phyloP scores from a whole-genome alignment of 2,329 filamentous ascomycete species.

The Sordariomycetes sp. region DNA sequence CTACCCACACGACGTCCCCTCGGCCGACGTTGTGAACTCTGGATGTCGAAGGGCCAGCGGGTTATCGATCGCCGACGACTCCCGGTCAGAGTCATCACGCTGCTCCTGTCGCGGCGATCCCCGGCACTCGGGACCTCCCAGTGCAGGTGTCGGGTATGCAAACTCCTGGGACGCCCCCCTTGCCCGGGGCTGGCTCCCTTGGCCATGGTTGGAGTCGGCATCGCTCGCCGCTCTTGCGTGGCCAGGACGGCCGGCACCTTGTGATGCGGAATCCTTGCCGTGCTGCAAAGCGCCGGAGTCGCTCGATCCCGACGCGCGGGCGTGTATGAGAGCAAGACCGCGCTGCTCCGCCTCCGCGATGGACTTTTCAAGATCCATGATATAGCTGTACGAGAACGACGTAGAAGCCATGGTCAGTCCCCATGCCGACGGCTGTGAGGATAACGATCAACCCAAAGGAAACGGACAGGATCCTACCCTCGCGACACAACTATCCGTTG shows the following conservation, averaged over 20 bases:
- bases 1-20: conserved; percentile 27
- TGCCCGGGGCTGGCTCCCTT: not conserved
- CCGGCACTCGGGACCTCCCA: not conserved
- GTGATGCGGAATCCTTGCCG: not conserved
- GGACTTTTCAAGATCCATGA: conserved; percentile 6
- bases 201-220: not conserved
- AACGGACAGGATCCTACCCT: conserved; percentile 4
- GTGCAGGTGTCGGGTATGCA: not conserved
- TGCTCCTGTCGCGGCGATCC: not conserved
- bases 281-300: not conserved
- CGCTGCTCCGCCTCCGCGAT: conserved; percentile 2
- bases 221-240: not conserved
- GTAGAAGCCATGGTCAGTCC: not conserved
- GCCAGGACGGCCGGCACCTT: not conserved
- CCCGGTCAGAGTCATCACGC: not conserved
- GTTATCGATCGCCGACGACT: not conserved
- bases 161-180: not conserved
- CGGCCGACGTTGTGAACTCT: conserved; percentile 24
- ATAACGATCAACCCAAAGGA: not conserved
- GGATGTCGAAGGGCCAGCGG: not conserved
- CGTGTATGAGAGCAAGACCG: too few relatives aligned
- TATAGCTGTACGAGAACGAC: not conserved
- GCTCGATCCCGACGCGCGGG: not conserved
- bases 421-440: not conserved
- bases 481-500: conserved; percentile 7